Conservation (phyloP, 139 green algal genomes). For the Marvania coccoides region DNA sequence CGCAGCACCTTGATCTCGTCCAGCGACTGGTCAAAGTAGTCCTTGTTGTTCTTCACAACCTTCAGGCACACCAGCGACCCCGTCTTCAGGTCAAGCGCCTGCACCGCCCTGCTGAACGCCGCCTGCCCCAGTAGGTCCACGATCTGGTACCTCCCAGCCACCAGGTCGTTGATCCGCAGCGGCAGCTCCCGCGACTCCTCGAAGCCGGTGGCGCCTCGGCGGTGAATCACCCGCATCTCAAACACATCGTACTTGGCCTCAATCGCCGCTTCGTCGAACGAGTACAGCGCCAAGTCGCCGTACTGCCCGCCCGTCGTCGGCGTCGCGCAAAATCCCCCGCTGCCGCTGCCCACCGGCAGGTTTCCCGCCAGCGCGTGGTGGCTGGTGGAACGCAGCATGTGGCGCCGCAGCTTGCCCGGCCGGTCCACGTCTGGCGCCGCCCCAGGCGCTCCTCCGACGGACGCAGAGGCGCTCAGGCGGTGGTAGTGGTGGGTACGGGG, state of each 20-base stretch:
- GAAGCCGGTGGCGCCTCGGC: conserved; percentile 73
- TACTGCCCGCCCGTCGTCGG: not conserved
- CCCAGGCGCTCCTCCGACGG: not conserved
- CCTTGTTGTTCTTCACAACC: conserved; percentile 98
- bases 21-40: conserved; percentile 95
- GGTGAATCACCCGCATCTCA: conserved; percentile 60
- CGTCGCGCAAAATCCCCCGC: not conserved
- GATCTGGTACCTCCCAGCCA: conserved; percentile 88
- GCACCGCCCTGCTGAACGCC: conserved; percentile 91
- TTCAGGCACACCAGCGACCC: conserved; percentile 90
- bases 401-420: not conserved
- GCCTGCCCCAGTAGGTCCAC: conserved; percentile 85
- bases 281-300: conserved; percentile 4
- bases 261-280: conserved; percentile 42
- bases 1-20: conserved; percentile 96
- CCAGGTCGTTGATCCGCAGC: conserved; percentile 71
- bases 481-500: not conserved
- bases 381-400: not conserved
- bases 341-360: too few species aligned
- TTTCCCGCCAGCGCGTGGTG: not conserved
- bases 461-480: not conserved
- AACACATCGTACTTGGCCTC: conserved; percentile 67
- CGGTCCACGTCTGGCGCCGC: not conserved
- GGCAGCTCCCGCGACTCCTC: conserved; percentile 88
- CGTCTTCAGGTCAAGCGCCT: conserved; percentile 84